Evolutionary conservation across 371 early-diverging fungal species (phyloP).

Genomic region (Caulochytrium protostelioides): DNA sequence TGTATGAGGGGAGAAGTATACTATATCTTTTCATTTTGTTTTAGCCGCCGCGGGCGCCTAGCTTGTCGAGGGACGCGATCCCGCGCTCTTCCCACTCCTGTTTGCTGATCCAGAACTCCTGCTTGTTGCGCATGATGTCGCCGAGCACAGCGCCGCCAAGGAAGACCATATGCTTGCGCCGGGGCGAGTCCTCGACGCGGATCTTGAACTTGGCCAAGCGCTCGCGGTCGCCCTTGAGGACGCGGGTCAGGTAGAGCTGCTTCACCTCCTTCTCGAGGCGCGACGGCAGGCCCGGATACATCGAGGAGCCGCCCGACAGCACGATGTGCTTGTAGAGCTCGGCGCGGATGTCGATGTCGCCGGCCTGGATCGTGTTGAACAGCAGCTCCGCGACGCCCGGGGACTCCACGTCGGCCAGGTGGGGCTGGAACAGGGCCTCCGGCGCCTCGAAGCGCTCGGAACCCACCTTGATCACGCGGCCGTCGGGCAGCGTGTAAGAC

Average conservation of each 20-base stretch:
- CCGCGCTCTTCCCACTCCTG: slow-evolving; percentile 89
- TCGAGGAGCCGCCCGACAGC: slow-evolving; percentile 88
- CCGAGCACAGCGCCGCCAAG: slow-evolving; percentile 93
- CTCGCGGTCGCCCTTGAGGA: slow-evolving; percentile 59
- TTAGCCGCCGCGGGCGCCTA: no score
- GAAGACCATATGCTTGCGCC: slow-evolving; percentile 94
- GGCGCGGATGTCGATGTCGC: slow-evolving; percentile 75
- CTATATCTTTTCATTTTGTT: no score
- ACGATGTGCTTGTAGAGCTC: slow-evolving; percentile 92
- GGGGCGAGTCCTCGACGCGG: slow-evolving; percentile 89
- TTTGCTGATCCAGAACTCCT: slow-evolving; percentile 78
- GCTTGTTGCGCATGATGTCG: slow-evolving; percentile 81
- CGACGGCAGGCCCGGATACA: slow-evolving; percentile 91
- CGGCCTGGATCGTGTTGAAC: slow-evolving; percentile 71
- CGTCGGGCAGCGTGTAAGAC: slow-evolving; percentile 90
- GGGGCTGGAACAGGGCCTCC: slow-evolving; percentile 93
- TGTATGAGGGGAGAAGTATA: no score
- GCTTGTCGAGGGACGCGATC: slow-evolving; percentile 44
- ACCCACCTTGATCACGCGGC: slow-evolving; percentile 90
- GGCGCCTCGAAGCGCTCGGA: slow-evolving; percentile 95
- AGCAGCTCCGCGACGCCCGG: slow-evolving; percentile 88
- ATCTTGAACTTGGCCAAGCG: slow-evolving; percentile 90
- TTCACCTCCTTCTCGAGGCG: slow-evolving; percentile 93
- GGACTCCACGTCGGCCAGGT: slow-evolving; percentile 80
- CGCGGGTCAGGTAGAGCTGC: slow-evolving; percentile 73